Conservation (phyloP, 1,284 basidiomycete genomes). For the Naganishia sp. region DNA sequence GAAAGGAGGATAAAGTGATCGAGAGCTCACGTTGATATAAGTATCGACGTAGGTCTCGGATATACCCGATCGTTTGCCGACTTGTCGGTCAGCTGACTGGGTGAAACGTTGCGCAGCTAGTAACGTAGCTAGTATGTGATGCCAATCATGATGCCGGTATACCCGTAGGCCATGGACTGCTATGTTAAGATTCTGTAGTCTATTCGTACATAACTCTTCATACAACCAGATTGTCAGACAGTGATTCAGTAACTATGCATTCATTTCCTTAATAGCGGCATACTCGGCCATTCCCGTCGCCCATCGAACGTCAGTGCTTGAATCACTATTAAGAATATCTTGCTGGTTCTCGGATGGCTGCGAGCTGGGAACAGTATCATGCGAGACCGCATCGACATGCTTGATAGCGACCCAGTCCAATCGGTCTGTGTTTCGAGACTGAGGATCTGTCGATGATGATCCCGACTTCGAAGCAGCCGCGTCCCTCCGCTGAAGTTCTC, state of each 20-base stretch:
- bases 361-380: conserved; percentile 14
- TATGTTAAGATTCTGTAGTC: no score
- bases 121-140: background rate
- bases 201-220: background rate
- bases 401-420: background rate
- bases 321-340: conserved; percentile 11
- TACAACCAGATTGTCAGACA: no score
- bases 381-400: background rate
- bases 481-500: conserved; percentile 9
- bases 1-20: background rate
- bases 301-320: conserved; percentile 3
- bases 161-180: no score
- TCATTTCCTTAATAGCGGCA: background rate
- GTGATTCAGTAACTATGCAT: no score
- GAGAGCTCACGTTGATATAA: background rate
- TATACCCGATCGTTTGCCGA: no score
- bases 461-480: no score
- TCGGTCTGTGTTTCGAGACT: no score
- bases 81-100: background rate
- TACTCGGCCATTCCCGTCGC: background rate
- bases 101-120: background rate
- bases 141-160: no score
- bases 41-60: no score
- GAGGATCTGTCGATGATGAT: no score
- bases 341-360: conserved; percentile 19